Evolutionary conservation across 345 rosid species (phyloP).

Genomic region (Syzygium aqueum): DNA sequence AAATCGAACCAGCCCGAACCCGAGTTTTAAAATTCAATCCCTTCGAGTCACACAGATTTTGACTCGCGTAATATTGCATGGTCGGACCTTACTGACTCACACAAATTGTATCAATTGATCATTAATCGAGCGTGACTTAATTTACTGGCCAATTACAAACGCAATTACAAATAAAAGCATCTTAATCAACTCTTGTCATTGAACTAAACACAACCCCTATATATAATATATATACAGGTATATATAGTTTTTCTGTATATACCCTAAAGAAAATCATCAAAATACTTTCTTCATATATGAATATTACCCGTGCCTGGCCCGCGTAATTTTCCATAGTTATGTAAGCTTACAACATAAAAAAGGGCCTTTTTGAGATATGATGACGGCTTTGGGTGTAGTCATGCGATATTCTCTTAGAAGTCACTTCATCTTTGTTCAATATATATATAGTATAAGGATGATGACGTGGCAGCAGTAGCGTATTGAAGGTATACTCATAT

Average conservation of each 20-base stretch:
- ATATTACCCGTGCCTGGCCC: not conserved
- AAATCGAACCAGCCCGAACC: not conserved
- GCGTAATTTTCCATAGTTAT: not conserved
- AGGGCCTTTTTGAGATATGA: not conserved
- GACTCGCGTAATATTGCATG: not conserved
- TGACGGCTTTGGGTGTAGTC: not conserved
- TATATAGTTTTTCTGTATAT: too few species aligned
- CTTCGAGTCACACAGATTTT: not conserved
- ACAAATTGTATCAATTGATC: not conserved
- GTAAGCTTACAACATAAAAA: not conserved
- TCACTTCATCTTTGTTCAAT: not conserved
- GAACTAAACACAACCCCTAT: not conserved
- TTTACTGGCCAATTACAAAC: not conserved
- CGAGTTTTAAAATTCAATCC: not conserved
- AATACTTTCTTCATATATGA: not conserved
- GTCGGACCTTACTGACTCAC: not conserved
- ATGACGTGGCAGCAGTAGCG: not conserved
- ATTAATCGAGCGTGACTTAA: not conserved
- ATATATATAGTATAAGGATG: not conserved
- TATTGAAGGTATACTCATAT: not conserved
- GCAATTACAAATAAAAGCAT: not conserved
- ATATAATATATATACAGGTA: not conserved
- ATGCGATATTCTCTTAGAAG: not conserved
- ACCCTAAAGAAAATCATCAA: not conserved
- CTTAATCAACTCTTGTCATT: not conserved